A percentile compares a stretch with the other conserved stretches of the same genome.
Evolutionary conservation across 2,329 filamentous ascomycete species (phyloP).

Genomic region (Rhexocercosporidium sp.): DNA sequence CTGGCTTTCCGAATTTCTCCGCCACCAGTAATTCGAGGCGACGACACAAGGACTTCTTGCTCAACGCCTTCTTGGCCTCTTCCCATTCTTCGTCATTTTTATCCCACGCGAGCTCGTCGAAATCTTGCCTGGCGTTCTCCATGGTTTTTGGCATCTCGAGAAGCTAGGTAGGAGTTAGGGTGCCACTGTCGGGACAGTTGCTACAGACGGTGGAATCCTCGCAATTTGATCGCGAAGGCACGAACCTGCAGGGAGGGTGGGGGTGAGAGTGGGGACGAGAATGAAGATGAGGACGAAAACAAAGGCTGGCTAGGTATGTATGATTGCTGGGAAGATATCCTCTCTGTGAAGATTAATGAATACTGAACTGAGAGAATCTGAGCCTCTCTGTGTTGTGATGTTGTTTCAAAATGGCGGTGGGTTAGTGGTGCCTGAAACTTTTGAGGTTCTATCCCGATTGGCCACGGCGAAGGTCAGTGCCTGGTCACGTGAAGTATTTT

Average conservation of each 20-base stretch:
- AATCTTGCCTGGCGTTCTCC: conserved; percentile 19
- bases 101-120: conserved; percentile 31
- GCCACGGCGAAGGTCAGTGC: neutral
- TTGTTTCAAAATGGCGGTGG: conserved; percentile 6
- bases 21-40: conserved; percentile 19
- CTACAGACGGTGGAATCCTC: neutral
- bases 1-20: conserved; percentile 22
- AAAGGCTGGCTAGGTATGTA: neutral
- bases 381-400: neutral
- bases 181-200: neutral
- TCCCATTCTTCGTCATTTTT: conserved; percentile 32
- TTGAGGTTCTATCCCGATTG: neutral
- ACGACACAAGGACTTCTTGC: conserved; percentile 9
- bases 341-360: neutral
- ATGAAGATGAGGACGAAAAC: neutral
- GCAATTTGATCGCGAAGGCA: neutral
- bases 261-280: neutral
- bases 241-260: too few species aligned
- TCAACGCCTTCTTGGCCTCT: conserved; percentile 21
- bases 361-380: neutral
- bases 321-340: neutral
- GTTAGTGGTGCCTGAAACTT: neutral
- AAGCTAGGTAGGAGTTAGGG: neutral
- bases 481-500: neutral
- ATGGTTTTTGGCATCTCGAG: neutral